Percentiles rank a stretch among this genome's conserved stretches.
These are phyloP conservation scores for Gaertneriomyces semiglobifer DNA, from an alignment of 192 early-diverging fungal species.

Conservation along the genomic window DNA sequence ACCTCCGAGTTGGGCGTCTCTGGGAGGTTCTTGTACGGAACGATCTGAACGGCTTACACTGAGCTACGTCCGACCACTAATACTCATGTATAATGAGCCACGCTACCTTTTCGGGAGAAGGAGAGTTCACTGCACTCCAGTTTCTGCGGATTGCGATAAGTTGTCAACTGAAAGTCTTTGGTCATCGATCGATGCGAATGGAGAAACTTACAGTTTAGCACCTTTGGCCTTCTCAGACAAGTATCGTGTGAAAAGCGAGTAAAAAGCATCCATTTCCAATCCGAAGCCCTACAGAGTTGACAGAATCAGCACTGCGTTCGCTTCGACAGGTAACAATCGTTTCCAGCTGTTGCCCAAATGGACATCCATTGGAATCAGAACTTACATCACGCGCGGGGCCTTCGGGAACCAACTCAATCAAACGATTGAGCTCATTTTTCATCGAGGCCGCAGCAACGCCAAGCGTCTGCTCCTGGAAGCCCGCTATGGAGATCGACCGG, in stretches of 20 bases:
- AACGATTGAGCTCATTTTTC: constrained; percentile 68
- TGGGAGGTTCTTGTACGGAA: constrained; percentile 73
- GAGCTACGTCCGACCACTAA: not conserved
- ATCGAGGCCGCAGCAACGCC: constrained; percentile 36
- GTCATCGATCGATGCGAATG: not conserved
- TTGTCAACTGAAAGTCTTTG: not conserved
- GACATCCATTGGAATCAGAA: constrained; percentile 25
- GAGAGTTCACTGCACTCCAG: constrained; percentile 94
- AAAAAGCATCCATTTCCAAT: constrained; percentile 50
- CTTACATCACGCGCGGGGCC: constrained; percentile 48
- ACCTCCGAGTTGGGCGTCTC: constrained; percentile 25
- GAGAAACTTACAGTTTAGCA: constrained; percentile 60
- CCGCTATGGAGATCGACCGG: constrained; percentile 17
- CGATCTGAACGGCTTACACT: constrained; percentile 42
- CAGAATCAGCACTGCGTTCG: not conserved
- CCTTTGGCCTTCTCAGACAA: constrained; percentile 75
- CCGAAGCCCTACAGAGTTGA: constrained; percentile 29
- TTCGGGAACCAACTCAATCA: constrained; percentile 56
- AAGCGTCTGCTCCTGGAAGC: constrained; percentile 8
- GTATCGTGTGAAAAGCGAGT: constrained; percentile 66
- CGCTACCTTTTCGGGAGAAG: constrained; percentile 71
- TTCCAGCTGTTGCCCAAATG: constrained; percentile 2
- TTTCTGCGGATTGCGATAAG: constrained; percentile 52
- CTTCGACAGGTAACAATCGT: not conserved
- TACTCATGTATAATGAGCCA: too few relatives aligned